These are phyloP conservation scores for Aureobasidium lini DNA, from an alignment of 2,329 filamentous ascomycete species.

Conservation along the genomic window DNA sequence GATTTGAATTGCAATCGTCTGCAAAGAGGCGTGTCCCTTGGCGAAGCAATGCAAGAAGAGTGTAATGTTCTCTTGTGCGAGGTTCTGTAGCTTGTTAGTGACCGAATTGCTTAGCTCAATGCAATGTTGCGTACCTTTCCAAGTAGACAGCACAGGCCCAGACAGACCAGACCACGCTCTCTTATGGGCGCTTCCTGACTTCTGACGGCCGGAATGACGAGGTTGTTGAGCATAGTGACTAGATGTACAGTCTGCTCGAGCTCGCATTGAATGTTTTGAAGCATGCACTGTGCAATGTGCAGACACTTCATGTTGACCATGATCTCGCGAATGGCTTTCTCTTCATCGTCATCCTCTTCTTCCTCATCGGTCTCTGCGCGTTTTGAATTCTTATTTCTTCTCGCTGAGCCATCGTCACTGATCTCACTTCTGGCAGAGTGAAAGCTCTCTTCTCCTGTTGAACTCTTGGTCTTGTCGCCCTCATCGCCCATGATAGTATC, in stretches of 20 bases:
- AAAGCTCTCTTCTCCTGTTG: constrained; percentile 65
- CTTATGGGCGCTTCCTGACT: constrained; percentile 88
- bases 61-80: constrained; percentile 84
- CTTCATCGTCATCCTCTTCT: constrained; percentile 52
- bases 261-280: constrained; percentile 82
- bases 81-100: constrained; percentile 44
- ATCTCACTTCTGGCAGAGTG: constrained; percentile 87
- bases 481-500: constrained; percentile 76
- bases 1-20: constrained; percentile 85
- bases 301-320: constrained; percentile 98
- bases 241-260: constrained; percentile 83
- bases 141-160: constrained; percentile 85
- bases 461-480: constrained; percentile 45
- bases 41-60: constrained; percentile 94
- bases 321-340: constrained; percentile 79
- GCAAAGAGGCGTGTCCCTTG: constrained; percentile 83
- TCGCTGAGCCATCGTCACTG: constrained; percentile 48
- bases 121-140: constrained; percentile 54
- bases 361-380: constrained; percentile 54
- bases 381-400: constrained; percentile 31
- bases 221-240: constrained; percentile 96
- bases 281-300: constrained; percentile 94
- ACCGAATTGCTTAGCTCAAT: constrained; percentile 11
- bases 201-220: constrained; percentile 90
- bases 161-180: constrained; percentile 79